Evolutionary conservation across 208 protist genomes (phyloP).

Genomic region (Leptomonas pyrrhocoris): DNA sequence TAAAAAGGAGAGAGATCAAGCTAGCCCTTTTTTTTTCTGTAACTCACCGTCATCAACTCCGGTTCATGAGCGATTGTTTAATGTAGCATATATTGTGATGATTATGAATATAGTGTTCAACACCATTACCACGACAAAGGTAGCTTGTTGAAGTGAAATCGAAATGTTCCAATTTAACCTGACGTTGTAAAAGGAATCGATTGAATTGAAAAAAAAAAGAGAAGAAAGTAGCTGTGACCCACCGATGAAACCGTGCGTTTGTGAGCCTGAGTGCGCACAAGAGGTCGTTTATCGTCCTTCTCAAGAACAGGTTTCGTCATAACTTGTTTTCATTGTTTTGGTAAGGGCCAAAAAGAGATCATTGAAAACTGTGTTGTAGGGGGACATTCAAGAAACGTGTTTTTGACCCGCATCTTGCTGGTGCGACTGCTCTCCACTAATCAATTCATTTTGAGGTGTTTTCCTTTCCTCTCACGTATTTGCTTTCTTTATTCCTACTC

Average conservation of each 20-base stretch:
- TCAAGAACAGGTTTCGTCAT: no score
- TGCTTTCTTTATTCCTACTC: conserved; percentile 1
- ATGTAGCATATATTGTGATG: conserved; percentile 16
- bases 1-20: conserved; percentile 4
- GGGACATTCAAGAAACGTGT: no score
- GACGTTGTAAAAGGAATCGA: neutral
- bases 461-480: neutral
- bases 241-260: neutral
- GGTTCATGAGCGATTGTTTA: conserved; percentile 18
- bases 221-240: neutral
- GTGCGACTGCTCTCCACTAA: no score
- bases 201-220: neutral
- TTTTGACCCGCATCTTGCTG: no score
- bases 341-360: no score
- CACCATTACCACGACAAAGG: conserved; percentile 7
- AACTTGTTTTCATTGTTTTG: no score
- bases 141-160: conserved; percentile 5
- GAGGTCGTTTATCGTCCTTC: no score
- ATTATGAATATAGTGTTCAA: conserved; percentile 6
- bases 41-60: neutral
- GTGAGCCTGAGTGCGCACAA: no score
- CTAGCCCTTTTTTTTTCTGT: neutral
- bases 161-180: neutral
- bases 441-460: neutral
- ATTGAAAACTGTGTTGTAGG: no score